Evolutionary conservation across 768 basidiomycete species (phyloP).

Genomic region (Asterophora parasitica): DNA sequence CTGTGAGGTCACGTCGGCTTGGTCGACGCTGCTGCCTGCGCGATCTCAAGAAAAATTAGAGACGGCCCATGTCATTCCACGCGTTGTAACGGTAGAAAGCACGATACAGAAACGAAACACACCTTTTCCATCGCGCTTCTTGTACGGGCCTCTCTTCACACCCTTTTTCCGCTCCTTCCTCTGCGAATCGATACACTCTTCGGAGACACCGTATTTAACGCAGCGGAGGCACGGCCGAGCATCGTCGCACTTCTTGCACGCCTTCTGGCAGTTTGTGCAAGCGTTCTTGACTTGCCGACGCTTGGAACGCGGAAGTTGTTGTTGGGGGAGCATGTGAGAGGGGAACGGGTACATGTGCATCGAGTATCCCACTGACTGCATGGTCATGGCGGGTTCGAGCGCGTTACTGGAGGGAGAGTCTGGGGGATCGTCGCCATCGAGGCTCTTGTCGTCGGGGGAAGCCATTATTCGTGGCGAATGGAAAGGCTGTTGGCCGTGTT

Average conservation of each 20-base stretch:
- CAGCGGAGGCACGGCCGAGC: conserved; percentile 91
- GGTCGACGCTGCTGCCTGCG: conserved; percentile 53
- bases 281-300: conserved; percentile 89
- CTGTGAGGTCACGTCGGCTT: conserved; percentile 31
- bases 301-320: conserved; percentile 61
- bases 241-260: conserved; percentile 90
- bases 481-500: conserved; percentile 3
- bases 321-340: conserved; percentile 37
- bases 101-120: conserved; percentile 28
- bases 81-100: conserved; percentile 16
- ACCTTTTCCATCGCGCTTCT: conserved; percentile 94
- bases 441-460: conserved; percentile 27
- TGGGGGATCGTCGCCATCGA: conserved; percentile 29
- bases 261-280: conserved; percentile 87
- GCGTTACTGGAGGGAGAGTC: conserved; percentile 30
- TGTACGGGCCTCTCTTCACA: conserved; percentile 85
- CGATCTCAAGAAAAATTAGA: conserved; percentile 51
- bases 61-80: conserved; percentile 25
- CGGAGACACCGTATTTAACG: conserved; percentile 82
- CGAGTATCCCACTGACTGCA: conserved; percentile 48
- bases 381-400: conserved; percentile 27
- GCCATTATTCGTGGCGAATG: conserved; percentile 24
- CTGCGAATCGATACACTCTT: conserved; percentile 86
- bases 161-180: conserved; percentile 91
- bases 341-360: conserved; percentile 73